Evolutionary conservation across 768 basidiomycete genomes (phyloP).

Genomic region (Leccinum disarticulatum): DNA sequence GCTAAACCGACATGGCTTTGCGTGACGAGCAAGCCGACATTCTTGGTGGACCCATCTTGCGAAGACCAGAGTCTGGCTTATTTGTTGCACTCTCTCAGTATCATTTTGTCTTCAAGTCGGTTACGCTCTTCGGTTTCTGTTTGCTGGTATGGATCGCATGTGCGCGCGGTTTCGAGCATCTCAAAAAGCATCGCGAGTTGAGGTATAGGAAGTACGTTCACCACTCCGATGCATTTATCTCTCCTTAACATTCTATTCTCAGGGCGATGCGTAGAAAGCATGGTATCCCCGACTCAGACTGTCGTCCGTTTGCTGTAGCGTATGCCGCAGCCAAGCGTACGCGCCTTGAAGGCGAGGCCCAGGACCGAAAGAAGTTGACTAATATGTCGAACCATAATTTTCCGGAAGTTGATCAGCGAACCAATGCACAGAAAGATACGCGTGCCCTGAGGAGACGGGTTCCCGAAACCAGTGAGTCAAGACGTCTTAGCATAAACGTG

Average conservation of each 20-base stretch:
- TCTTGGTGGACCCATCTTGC: constrained; percentile 56
- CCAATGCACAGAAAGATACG: constrained; percentile 36
- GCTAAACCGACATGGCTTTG: constrained; percentile 41
- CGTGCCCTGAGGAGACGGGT: constrained; percentile 41
- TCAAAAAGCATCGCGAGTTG: constrained; percentile 61
- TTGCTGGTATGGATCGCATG: constrained; percentile 35
- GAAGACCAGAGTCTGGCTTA: constrained; percentile 30
- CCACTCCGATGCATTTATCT: neutral
- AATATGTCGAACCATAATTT: constrained; percentile 25
- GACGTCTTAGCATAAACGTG: constrained; percentile 18
- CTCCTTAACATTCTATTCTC: constrained; percentile 17
- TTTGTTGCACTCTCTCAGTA: constrained; percentile 36
- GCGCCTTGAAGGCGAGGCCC: constrained; percentile 52
- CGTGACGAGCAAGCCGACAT: constrained; percentile 71
- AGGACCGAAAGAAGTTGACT: constrained; percentile 35
- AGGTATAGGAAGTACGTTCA: constrained; percentile 60
- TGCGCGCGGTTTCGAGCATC: constrained; percentile 43
- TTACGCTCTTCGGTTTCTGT: constrained; percentile 35
- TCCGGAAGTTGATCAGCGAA: constrained; percentile 28
- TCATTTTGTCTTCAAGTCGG: constrained; percentile 38
- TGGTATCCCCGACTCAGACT: constrained; percentile 82
- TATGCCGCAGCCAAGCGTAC: constrained; percentile 67
- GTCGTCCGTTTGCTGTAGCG: constrained; percentile 85
- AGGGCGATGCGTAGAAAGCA: constrained; percentile 74
- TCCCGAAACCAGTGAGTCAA: constrained; percentile 47